These are phyloP conservation scores for Tetradesmus lagerheimii DNA, from an alignment of 139 green algal genomes.

Conservation along the genomic window DNA sequence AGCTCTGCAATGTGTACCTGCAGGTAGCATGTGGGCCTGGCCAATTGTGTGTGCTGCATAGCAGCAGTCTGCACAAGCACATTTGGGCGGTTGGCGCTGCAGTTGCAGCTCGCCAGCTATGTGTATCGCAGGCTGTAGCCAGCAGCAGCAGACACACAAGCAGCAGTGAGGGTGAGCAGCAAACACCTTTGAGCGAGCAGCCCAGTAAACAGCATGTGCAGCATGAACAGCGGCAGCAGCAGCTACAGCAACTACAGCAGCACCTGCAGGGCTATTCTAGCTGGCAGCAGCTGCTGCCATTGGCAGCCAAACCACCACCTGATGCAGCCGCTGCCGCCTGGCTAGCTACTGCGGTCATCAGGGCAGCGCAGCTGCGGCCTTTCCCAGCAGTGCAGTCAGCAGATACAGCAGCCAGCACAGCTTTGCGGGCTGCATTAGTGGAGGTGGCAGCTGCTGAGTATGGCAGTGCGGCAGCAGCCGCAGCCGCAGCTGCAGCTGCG, in stretches of 20 bases:
- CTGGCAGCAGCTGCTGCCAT: conserved; percentile 29
- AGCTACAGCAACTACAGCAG: conserved; percentile 5
- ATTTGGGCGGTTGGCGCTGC: neutral
- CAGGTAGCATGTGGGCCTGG: neutral
- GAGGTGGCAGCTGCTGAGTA: neutral
- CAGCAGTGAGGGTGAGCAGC: neutral
- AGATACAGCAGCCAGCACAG: neutral
- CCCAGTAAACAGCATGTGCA: neutral
- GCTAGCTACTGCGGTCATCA: neutral
- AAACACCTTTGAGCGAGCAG: neutral
- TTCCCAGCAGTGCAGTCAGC: neutral
- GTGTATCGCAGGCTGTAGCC: neutral
- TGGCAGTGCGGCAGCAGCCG: neutral
- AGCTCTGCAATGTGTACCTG: neutral
- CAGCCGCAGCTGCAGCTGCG: neutral
- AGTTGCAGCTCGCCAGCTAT: neutral
- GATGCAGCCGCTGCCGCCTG: neutral
- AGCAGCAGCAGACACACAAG: neutral
- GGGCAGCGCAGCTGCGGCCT: neutral
- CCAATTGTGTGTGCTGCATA: neutral
- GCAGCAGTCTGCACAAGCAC: neutral
- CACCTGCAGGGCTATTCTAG: neutral
- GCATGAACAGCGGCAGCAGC: neutral
- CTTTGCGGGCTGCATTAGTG: neutral
- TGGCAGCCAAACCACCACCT: neutral